Percentiles rank a stretch among this genome's conserved stretches.
phyloP scores from a whole-genome alignment of 176 grass and related monocot species.

The Paspalum vaginatum region DNA sequence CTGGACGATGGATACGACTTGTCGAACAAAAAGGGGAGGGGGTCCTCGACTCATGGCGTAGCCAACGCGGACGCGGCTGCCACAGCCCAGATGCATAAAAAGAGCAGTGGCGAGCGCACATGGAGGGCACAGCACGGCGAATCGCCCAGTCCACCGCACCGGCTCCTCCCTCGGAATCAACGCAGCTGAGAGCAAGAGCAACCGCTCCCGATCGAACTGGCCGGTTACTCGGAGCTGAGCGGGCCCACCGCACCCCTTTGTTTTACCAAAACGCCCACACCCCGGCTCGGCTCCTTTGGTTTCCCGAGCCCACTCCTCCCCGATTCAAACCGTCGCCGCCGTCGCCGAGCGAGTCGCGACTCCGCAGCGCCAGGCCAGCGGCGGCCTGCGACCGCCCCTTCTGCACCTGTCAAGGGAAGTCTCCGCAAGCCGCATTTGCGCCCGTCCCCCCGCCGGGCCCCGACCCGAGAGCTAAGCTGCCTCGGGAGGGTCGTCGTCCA shows the following conservation, averaged over 20 bases:
- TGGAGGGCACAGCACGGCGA: neutral
- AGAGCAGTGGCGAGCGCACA: slow-evolving; percentile 2
- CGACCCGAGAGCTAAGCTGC: slow-evolving; percentile 14
- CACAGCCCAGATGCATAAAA: neutral
- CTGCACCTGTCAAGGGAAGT: neutral
- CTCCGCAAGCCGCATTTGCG: slow-evolving; percentile 33
- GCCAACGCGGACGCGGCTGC: neutral
- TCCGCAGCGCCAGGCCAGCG: slow-evolving; percentile 44
- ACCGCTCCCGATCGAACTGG: slow-evolving; percentile 14
- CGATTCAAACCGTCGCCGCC: slow-evolving; percentile 58
- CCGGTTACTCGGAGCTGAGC: slow-evolving; percentile 8
- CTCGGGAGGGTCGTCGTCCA: neutral
- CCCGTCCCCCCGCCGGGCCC: neutral
- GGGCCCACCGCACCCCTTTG: slow-evolving; percentile 14
- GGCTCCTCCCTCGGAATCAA: slow-evolving; percentile 21
- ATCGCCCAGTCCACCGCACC: neutral
- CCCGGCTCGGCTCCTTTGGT: neutral
- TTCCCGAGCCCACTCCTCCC: slow-evolving; percentile 17
- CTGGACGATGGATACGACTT: neutral
- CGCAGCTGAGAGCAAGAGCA: neutral
- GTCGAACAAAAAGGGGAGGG: neutral
- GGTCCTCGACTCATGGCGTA: neutral
- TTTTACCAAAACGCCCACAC: slow-evolving; percentile 57
- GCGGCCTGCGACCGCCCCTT: slow-evolving; percentile 16
- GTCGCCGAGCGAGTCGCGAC: slow-evolving; percentile 54